Conservation (phyloP, 2,329 filamentous ascomycete genomes). For the Lachnellula suecica region DNA sequence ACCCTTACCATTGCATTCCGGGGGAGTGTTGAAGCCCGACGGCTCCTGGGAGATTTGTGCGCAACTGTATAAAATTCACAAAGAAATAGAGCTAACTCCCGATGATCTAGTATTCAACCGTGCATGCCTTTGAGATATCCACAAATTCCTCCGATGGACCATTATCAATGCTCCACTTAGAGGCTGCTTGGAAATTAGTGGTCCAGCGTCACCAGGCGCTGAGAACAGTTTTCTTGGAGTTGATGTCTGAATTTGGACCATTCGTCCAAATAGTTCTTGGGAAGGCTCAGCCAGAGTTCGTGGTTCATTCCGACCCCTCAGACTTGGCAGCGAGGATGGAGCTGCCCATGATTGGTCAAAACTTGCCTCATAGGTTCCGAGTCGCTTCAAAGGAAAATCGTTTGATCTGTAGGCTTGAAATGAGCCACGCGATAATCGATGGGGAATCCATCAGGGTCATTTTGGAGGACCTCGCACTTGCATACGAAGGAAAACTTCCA, state of each 20-base stretch:
- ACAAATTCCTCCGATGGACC: no score
- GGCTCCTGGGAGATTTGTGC: no score
- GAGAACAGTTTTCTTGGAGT: neutral
- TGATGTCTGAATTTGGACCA: neutral
- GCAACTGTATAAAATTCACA: no score
- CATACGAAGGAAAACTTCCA: neutral
- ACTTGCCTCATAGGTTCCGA: neutral
- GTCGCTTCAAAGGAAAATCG: neutral
- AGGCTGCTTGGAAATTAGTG: neutral
- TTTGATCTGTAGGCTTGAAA: neutral
- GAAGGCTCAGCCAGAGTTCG: neutral
- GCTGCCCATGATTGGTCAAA: neutral
- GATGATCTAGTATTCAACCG: no score
- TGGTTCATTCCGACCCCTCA: neutral
- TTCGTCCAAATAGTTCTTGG: neutral
- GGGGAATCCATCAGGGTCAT: neutral
- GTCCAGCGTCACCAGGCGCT: neutral
- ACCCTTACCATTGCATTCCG: no score
- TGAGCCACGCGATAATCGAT: conserved; percentile 3
- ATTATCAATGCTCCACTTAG: neutral
- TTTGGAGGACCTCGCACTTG: neutral
- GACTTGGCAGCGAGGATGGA: neutral
- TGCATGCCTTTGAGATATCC: no score
- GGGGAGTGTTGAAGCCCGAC: no score
- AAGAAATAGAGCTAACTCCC: no score